Evolutionary conservation across 306 rosid genomes (phyloP), one percentile per base, ranked within the genome.

Genomic region (Argentina anserina): DNA sequence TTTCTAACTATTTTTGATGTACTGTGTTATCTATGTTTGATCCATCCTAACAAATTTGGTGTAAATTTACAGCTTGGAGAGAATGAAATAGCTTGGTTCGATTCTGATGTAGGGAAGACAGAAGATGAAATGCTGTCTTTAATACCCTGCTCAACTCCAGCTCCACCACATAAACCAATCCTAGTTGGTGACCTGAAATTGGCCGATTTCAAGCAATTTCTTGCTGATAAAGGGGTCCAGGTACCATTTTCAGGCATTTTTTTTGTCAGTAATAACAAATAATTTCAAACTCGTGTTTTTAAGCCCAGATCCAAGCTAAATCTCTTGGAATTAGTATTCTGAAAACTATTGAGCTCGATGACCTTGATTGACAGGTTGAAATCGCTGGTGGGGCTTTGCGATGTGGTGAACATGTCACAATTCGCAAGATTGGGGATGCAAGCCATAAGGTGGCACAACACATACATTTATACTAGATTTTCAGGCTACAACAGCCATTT

Each of bases 171-270:
- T 80, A 87, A 91, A 76, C 92, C 96, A 37, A 92, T 95, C 80
- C 89, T 95, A 74, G 97, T 91, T 26, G 97, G 99, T 65, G 97
- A 90, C 81, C 77, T 95, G 62, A 95, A 95, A 83, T 81, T 95
- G 90, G 96, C 93, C 7, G 91, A 91, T 79, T 91, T 91, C 85
- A 95, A 95, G 83, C 96, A 91, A 87, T 95, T 88, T 82, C 97
- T 95, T 70, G 85, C 96, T 41, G 85, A 91, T 76, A 90, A 91
- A 73, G 96, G 94, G 65, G 75, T 95, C 73, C 97, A 92, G 99
- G 99, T 91, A 78, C 62, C 40, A 67, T 72, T 71, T 59, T 53
- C 66, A 63, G 4, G 52, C 64, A 69, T 50, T 61, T 52, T 74
- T 73, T 42, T 7, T 36, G 18, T 65, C 67, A 14, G 29, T 49